Evolutionary conservation across 2,329 filamentous ascomycete genomes (phyloP).

Genomic region (Reticulascus tulasneorum): DNA sequence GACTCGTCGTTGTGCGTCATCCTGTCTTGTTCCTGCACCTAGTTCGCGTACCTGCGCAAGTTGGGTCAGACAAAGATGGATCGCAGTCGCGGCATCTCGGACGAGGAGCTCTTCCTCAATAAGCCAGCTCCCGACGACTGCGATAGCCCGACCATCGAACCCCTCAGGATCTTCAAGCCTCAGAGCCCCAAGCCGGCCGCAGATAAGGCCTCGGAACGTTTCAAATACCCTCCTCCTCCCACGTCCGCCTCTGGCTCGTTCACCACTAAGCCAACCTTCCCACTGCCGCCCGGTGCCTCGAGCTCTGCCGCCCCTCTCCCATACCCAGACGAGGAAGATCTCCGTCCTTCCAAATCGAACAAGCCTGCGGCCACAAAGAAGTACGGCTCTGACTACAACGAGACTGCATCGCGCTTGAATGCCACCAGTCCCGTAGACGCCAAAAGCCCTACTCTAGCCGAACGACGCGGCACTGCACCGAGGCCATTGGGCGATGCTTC

Average conservation of each 20-base stretch:
- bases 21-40: constrained; percentile 6
- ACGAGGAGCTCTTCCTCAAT: constrained; percentile 80
- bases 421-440: constrained; percentile 52
- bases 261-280: constrained; percentile 53
- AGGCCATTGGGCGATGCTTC: constrained; percentile 69
- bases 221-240: constrained; percentile 48
- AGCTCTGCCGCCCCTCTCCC: constrained; percentile 65
- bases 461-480: constrained; percentile 76
- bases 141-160: constrained; percentile 77
- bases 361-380: constrained; percentile 38
- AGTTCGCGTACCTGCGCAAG: constrained; percentile 17
- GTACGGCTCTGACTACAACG: constrained; percentile 42
- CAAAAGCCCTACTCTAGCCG: constrained; percentile 65
- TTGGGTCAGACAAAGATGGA: constrained; percentile 32
- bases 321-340: constrained; percentile 69
- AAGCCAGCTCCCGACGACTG: constrained; percentile 46
- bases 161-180: constrained; percentile 79
- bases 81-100: constrained; percentile 60
- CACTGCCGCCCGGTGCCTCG: constrained; percentile 63
- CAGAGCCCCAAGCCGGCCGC: constrained; percentile 56
- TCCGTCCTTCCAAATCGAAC: constrained; percentile 37
- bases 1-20: constrained; percentile 10
- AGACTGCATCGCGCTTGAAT: constrained; percentile 47
- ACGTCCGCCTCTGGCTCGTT: constrained; percentile 34
- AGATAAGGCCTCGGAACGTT: constrained; percentile 34